phyloP scores from a whole-genome alignment of 176 grass and related monocot genomes.

The Metroxylon sagu region DNA sequence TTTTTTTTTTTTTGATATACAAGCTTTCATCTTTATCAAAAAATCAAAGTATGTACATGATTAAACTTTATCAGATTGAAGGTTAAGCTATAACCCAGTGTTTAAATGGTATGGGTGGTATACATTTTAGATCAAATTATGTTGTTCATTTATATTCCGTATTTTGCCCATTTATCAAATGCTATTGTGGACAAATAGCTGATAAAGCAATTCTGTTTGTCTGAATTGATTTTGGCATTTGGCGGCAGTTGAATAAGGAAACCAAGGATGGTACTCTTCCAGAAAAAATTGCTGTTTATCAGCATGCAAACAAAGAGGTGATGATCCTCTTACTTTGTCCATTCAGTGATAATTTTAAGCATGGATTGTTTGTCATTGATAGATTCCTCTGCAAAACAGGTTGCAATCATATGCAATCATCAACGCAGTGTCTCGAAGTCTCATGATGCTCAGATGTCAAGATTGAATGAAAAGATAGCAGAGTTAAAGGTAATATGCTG shows the following conservation, averaged over 20 bases:
- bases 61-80: too few species aligned
- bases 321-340: neutral
- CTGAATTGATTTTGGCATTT: conserved; percentile 6
- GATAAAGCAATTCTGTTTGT: neutral
- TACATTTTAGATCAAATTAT: neutral
- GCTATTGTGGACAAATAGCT: too few species aligned
- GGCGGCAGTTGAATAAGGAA: conserved; percentile 77
- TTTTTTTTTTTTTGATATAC: too few species aligned
- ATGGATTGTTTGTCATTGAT: neutral
- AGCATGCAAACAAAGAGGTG: conserved; percentile 93
- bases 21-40: too few species aligned
- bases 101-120: too few species aligned
- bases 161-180: too few species aligned
- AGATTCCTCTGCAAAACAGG: conserved; percentile 41
- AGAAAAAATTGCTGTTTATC: conserved; percentile 89
- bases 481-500: conserved; percentile 52
- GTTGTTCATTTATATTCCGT: too few species aligned
- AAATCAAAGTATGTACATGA: too few species aligned
- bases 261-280: conserved; percentile 76
- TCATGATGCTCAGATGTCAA: conserved; percentile 83
- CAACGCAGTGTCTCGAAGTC: conserved; percentile 92
- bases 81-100: too few species aligned
- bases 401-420: conserved; percentile 98
- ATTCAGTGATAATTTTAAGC: neutral
- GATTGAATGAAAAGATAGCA: conserved; percentile 86